Evolutionary conservation across 2,329 filamentous ascomycete genomes (phyloP), one percentile per base, ranked within the genome.

Genomic region (Neoarthrinium moseri): DNA sequence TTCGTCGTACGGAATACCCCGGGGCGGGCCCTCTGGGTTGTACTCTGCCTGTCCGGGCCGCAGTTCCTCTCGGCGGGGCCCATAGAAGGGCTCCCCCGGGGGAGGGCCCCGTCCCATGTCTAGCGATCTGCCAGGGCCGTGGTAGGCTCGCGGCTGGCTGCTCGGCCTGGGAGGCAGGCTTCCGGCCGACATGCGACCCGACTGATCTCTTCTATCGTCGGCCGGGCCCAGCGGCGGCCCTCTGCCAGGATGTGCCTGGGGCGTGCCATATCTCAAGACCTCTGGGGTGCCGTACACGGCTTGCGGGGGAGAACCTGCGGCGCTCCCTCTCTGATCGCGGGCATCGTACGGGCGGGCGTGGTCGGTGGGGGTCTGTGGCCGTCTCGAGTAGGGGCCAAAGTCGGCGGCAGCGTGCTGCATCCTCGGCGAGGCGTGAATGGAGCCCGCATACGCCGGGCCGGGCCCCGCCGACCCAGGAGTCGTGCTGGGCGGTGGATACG

Each of bases 301-400:
- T 54, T 75, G 58, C 49, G 61, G 68, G 5, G 77, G 76, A 12
- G 78, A 80, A 4, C 69, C 71, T 13, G 70, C 71, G 3, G 68
- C 59, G 50, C 67, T 65, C 20, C 67, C 69, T 56, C 77, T 68
- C 52, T 59, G 60, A 55, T 66, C 62, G 54, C 70, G 56, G 45
- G 59, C 38, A 47, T 82, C 73, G 67, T 81, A 80, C 45, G 70
- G 69, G 56, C 80, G 75, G 37, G 76, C 72, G 50, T 84, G 82
- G 35, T 90, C 86, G n/a, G 87, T 33, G 3, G 47, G 87, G 0
- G 86, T 90, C 47, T 87, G 83, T 3, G 86, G 86, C 49, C 86
- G 75, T 51, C 84, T 61, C 79, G 86, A 5, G 77, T 74, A 42
- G 69, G 71, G 50, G 32, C 51, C 46, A 38, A 57, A 86, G 15